Evolutionary conservation across 352 stramenopile species (phyloP).

Genomic region (Globisporangium cylindrosporum): DNA sequence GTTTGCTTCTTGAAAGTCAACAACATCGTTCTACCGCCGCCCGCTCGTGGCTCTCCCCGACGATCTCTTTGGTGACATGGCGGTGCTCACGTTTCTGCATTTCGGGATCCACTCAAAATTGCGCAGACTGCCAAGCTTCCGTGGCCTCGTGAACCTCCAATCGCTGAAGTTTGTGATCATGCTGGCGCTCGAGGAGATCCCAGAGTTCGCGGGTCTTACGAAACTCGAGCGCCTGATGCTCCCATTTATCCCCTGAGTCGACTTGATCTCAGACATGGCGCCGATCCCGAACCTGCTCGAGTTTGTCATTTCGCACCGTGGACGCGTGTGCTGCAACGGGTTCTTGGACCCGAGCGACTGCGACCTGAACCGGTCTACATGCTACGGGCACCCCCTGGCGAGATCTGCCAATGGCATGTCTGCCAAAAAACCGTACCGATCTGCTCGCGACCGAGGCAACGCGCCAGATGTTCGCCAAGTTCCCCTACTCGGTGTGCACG

Average conservation of each 20-base stretch:
- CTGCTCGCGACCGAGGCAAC: background rate
- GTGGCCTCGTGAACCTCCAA: background rate
- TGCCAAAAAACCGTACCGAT: background rate
- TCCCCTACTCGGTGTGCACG: background rate
- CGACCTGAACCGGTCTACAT: background rate
- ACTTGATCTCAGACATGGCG: background rate
- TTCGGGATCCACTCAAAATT: background rate
- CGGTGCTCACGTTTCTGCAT: background rate
- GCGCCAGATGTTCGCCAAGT: background rate
- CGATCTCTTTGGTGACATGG: background rate
- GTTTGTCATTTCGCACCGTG: background rate
- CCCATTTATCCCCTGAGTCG: background rate
- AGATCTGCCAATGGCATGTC: background rate
- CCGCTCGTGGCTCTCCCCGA: no score
- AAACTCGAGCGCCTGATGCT: background rate
- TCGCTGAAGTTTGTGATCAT: background rate
- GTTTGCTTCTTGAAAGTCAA: no score
- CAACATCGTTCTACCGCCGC: no score
- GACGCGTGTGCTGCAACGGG: background rate
- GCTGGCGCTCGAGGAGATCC: background rate
- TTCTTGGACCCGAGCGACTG: background rate
- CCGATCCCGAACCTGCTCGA: background rate
- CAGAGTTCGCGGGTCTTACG: background rate
- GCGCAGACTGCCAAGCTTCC: background rate
- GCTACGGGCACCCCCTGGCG: background rate